phyloP scores from a whole-genome alignment of 2,329 filamentous ascomycete genomes.

The Verticillium klebahnii region DNA sequence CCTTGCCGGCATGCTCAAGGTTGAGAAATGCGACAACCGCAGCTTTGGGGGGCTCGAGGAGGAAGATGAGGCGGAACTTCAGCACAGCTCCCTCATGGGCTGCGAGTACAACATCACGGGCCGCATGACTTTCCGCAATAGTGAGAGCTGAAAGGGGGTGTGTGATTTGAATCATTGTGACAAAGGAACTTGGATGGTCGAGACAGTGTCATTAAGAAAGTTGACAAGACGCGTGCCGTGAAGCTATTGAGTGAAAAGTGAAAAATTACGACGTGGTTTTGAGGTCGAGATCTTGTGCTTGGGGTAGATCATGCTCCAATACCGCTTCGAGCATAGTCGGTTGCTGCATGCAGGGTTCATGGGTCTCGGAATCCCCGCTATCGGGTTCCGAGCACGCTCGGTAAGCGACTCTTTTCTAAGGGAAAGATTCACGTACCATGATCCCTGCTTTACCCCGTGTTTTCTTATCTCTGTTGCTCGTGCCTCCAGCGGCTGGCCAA shows the following conservation, averaged over 20 bases:
- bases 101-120: slow-evolving; percentile 26
- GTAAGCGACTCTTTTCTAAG: background rate
- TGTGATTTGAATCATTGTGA: slow-evolving; percentile 14
- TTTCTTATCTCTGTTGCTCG: background rate
- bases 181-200: background rate
- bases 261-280: background rate
- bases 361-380: background rate
- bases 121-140: slow-evolving; percentile 24
- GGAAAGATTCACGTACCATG: background rate
- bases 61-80: slow-evolving; percentile 39
- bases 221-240: background rate
- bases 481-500: background rate
- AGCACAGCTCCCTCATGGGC: slow-evolving; percentile 21
- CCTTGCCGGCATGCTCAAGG: slow-evolving; percentile 28
- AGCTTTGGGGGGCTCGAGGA: slow-evolving; percentile 39
- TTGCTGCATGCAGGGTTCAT: background rate
- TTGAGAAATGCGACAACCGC: slow-evolving; percentile 36
- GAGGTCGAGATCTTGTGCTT: background rate
- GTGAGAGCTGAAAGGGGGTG: slow-evolving; percentile 27
- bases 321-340: background rate
- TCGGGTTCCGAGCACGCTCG: background rate
- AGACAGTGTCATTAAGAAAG: background rate
- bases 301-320: background rate
- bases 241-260: background rate
- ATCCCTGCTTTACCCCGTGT: background rate